phyloP scores from a whole-genome alignment of 2,329 filamentous ascomycete genomes.

The Intubia oerlemansii region DNA sequence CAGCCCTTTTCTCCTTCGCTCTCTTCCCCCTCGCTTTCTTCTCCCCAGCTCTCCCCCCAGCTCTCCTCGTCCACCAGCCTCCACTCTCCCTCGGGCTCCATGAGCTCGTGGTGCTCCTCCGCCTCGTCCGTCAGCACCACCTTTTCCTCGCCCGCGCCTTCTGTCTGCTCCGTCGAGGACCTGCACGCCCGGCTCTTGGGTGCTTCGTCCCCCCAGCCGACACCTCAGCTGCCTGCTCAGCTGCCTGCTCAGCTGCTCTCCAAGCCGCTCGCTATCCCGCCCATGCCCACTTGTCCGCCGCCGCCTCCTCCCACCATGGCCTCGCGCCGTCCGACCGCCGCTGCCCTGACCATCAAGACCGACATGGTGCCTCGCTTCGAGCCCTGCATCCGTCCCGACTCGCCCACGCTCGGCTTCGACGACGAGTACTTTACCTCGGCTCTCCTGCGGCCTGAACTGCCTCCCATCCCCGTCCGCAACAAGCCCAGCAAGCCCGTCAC shows the following conservation, averaged over 20 bases:
- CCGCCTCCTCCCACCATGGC: too few species aligned
- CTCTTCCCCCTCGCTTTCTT: too few species aligned
- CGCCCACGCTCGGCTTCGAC: conserved; percentile 35
- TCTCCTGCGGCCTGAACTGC: conserved; percentile 10
- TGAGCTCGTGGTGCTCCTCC: conserved; percentile 16
- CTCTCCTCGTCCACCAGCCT: conserved; percentile 17
- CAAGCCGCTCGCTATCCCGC: neutral
- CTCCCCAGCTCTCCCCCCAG: too few species aligned
- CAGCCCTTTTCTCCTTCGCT: too few species aligned
- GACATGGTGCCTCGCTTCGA: conserved; percentile 18
- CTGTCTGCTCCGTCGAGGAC: conserved; percentile 18
- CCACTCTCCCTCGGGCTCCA: conserved; percentile 24
- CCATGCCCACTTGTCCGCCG: neutral
- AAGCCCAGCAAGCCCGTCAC: conserved; percentile 6
- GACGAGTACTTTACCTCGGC: conserved; percentile 16
- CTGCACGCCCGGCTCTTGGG: conserved; percentile 9
- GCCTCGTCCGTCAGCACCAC: conserved; percentile 1
- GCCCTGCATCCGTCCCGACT: conserved; percentile 33
- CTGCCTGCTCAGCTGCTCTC: too few species aligned
- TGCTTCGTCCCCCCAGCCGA: too few species aligned
- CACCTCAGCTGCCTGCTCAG: too few species aligned
- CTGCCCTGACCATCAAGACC: conserved; percentile 7
- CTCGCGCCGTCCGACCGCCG: conserved; percentile 3
- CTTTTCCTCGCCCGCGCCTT: conserved; percentile 25
- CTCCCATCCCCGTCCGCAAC: conserved; percentile 9